Evolutionary conservation across 768 basidiomycete species (phyloP).

Genomic region (Termitomyces sp.): DNA sequence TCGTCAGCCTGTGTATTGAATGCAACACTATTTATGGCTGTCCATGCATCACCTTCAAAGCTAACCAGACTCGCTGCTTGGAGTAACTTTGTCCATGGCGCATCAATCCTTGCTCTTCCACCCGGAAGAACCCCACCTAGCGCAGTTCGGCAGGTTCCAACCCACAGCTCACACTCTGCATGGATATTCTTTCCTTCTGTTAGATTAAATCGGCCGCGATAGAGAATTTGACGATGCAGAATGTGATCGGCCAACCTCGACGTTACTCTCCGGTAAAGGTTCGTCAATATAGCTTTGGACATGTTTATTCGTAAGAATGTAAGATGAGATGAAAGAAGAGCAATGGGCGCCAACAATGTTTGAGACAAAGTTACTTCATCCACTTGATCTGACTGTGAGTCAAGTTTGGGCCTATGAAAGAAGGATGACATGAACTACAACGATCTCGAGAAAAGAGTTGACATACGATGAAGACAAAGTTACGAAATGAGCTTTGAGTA

Average conservation of each 20-base stretch:
- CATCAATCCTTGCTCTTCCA: slow-evolving; percentile 50
- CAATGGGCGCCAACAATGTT: slow-evolving; percentile 69
- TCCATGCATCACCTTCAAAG: slow-evolving; percentile 50
- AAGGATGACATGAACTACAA: neutral
- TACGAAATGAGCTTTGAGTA: slow-evolving; percentile 69
- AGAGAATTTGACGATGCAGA: slow-evolving; percentile 74
- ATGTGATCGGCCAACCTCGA: slow-evolving; percentile 71
- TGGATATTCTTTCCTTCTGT: slow-evolving; percentile 56
- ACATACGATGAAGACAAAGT: slow-evolving; percentile 37
- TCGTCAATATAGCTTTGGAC: slow-evolving; percentile 48
- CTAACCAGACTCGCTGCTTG: slow-evolving; percentile 67
- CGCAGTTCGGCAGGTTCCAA: slow-evolving; percentile 66
- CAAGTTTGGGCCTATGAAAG: slow-evolving; percentile 14
- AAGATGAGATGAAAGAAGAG: slow-evolving; percentile 78
- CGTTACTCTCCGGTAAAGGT: slow-evolving; percentile 72
- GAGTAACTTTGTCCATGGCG: slow-evolving; percentile 70
- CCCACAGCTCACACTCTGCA: slow-evolving; percentile 78
- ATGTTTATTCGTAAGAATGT: slow-evolving; percentile 59
- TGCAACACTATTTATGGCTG: slow-evolving; percentile 36
- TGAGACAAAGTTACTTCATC: slow-evolving; percentile 54
- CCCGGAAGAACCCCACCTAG: slow-evolving; percentile 41
- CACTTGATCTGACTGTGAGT: slow-evolving; percentile 8
- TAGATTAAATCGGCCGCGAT: slow-evolving; percentile 62
- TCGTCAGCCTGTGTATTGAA: slow-evolving; percentile 40
- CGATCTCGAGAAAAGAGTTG: neutral